Evolutionary conservation across 441 rosid genomes (phyloP).

Genomic region (Aleurites moluccanus): DNA sequence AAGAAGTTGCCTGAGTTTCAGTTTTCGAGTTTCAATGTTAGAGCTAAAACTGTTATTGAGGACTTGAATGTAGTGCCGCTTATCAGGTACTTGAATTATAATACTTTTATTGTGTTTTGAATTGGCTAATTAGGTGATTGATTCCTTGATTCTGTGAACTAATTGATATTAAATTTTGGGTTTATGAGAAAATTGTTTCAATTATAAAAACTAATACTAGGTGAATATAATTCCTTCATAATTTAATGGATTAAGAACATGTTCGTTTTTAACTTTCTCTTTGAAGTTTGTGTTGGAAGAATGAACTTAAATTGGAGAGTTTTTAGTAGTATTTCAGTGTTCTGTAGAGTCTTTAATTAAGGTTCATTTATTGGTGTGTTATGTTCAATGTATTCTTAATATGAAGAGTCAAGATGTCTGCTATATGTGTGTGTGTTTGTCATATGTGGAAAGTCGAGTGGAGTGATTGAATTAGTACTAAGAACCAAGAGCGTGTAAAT

Average conservation of each 20-base stretch:
- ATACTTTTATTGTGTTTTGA: slow-evolving; percentile 1
- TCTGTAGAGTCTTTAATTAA: no score
- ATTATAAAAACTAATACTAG: no score
- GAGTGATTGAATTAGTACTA: not conserved
- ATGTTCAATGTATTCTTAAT: no score
- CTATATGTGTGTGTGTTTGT: no score
- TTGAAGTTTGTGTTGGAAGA: not conserved
- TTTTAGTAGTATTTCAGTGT: no score
- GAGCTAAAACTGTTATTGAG: slow-evolving; percentile 58
- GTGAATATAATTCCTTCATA: no score
- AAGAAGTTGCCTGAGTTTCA: slow-evolving; percentile 56
- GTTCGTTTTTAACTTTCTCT: not conserved
- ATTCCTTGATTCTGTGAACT: not conserved
- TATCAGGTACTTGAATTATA: slow-evolving; percentile 46
- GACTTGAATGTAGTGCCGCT: slow-evolving; percentile 68
- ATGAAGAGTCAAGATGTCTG: no score
- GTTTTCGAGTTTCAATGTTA: slow-evolving; percentile 48
- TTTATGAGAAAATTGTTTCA: not conserved
- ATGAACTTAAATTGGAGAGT: no score
- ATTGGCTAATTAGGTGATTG: slow-evolving; percentile 14
- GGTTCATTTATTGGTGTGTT: no score
- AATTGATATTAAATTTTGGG: not conserved
- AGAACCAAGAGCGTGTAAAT: not conserved
- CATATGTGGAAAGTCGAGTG: no score
- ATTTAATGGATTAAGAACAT: not conserved